Percentiles rank a stretch among this genome's conserved stretches.
These are phyloP conservation scores for Cadophora malorum DNA, from an alignment of 2,329 filamentous ascomycete species.

Conservation along the genomic window DNA sequence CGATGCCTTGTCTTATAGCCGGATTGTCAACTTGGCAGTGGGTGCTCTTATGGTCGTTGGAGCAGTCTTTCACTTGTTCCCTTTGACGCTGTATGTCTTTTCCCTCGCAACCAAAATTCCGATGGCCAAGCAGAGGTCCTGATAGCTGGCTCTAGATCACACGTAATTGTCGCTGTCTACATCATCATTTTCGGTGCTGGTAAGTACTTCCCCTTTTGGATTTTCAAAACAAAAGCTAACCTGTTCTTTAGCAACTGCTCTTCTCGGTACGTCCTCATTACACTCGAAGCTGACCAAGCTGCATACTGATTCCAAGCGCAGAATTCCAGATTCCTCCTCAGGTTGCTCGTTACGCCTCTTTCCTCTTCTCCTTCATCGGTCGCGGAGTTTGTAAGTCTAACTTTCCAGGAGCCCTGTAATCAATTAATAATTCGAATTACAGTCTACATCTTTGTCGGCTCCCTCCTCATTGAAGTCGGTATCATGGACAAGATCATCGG, in stretches of 20 bases:
- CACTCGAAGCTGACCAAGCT: neutral
- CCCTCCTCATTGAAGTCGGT: constrained; percentile 74
- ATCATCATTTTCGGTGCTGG: constrained; percentile 89
- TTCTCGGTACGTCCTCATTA: constrained; percentile 57
- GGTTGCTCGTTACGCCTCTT: constrained; percentile 90
- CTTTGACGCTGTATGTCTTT: constrained; percentile 61
- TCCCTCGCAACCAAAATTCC: constrained; percentile 16
- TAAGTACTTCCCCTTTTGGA: constrained; percentile 51
- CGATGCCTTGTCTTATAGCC: constrained; percentile 60
- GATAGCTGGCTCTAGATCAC: constrained; percentile 58
- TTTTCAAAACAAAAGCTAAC: constrained; percentile 32
- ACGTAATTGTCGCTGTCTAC: constrained; percentile 82
- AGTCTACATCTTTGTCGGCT: constrained; percentile 98
- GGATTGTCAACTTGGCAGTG: constrained; percentile 90
- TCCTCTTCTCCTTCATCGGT: constrained; percentile 97
- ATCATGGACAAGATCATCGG: constrained; percentile 78
- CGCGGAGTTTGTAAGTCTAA: constrained; percentile 84
- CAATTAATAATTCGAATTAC: constrained; percentile 48
- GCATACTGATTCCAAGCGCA: constrained; percentile 37
- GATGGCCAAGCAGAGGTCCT: constrained; percentile 40
- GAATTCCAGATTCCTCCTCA: constrained; percentile 97
- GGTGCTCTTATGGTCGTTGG: constrained; percentile 88
- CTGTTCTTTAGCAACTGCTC: constrained; percentile 63
- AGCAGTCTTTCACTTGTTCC: constrained; percentile 76
- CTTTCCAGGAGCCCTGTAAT: neutral